Percentiles rank a stretch among this genome's conserved stretches.
Evolutionary conservation across 345 rosid genomes (phyloP).

Genomic region (Ceriops zippeliana): DNA sequence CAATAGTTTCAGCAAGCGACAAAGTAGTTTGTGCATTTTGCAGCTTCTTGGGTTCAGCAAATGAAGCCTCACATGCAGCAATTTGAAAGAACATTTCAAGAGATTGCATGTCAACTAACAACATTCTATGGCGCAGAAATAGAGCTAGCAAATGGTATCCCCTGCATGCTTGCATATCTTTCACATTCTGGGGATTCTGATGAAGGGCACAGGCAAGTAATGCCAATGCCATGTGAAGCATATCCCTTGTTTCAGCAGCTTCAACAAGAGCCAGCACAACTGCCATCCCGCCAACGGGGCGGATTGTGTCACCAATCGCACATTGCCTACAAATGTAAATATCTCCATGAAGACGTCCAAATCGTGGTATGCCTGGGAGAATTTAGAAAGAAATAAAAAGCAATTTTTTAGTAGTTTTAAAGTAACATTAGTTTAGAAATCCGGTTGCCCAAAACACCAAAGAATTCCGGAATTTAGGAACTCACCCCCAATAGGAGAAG

Average conservation of each 20-base stretch:
- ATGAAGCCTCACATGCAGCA: constrained; percentile 99
- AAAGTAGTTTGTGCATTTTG: constrained; percentile 34
- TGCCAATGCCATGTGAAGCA: constrained; percentile 95
- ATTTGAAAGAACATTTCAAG: constrained; percentile 94
- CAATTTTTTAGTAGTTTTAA: constrained; percentile 13
- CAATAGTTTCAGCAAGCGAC: constrained; percentile 53
- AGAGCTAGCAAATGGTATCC: constrained; percentile 97
- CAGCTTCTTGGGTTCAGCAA: constrained; percentile 85
- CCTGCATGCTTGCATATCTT: constrained; percentile 92
- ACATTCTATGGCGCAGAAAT: constrained; percentile 84
- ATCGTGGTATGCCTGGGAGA: constrained; percentile 84
- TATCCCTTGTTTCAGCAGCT: constrained; percentile 87
- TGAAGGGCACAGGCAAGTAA: constrained; percentile 90
- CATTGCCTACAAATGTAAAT: constrained; percentile 75
- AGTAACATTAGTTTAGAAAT: background rate
- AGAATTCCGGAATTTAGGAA: background rate
- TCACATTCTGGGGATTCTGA: constrained; percentile 93
- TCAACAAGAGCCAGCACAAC: constrained; percentile 90
- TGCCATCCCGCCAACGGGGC: constrained; percentile 85
- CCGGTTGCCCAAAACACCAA: background rate
- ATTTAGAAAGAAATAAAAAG: constrained; percentile 4
- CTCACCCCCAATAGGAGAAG: constrained; percentile 98
- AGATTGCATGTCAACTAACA: constrained; percentile 89
- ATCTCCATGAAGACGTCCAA: constrained; percentile 88
- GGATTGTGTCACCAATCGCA: constrained; percentile 87